Conservation (phyloP, 1,284 basidiomycete species). For the Sanghuangporus sanghuang region DNA sequence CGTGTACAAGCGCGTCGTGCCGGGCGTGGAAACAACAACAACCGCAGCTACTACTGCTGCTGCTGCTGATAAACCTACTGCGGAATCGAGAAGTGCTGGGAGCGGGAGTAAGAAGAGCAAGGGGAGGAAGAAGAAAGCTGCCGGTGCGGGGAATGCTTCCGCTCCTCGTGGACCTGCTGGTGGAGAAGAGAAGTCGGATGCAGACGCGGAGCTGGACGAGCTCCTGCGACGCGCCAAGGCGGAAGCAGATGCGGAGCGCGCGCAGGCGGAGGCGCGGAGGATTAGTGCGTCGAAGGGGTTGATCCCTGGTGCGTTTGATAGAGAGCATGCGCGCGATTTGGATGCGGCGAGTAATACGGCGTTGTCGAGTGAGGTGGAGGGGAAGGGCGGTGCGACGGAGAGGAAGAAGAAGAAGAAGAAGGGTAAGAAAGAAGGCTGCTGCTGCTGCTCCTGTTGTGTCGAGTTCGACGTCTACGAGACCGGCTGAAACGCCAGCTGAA, state of each 20-base stretch:
- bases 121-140: constrained; percentile 29
- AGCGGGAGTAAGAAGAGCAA: constrained; percentile 36
- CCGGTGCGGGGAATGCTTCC: background rate
- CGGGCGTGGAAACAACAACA: constrained; percentile 5
- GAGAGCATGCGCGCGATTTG: background rate
- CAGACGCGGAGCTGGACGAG: constrained; percentile 15
- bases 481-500: background rate
- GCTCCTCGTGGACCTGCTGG: constrained; percentile 5
- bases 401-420: constrained; percentile 15
- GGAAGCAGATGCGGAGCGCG: constrained; percentile 7
- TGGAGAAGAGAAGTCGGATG: background rate
- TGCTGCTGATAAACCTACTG: background rate
- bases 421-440: constrained; percentile 13
- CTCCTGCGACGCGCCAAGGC: constrained; percentile 17
- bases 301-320: constrained; percentile 43
- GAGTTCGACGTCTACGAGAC: background rate
- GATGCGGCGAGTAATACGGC: background rate
- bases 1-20: constrained; percentile 7
- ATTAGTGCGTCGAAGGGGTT: constrained; percentile 24
- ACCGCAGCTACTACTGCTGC: constrained; percentile 4
- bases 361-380: constrained; percentile 20
- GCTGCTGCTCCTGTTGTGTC: background rate
- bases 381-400: background rate
- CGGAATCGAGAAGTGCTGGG: background rate
- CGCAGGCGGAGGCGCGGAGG: constrained; percentile 16